phyloP scores from a whole-genome alignment of 2,329 filamentous ascomycete species.

The Triangularia verruculosa region DNA sequence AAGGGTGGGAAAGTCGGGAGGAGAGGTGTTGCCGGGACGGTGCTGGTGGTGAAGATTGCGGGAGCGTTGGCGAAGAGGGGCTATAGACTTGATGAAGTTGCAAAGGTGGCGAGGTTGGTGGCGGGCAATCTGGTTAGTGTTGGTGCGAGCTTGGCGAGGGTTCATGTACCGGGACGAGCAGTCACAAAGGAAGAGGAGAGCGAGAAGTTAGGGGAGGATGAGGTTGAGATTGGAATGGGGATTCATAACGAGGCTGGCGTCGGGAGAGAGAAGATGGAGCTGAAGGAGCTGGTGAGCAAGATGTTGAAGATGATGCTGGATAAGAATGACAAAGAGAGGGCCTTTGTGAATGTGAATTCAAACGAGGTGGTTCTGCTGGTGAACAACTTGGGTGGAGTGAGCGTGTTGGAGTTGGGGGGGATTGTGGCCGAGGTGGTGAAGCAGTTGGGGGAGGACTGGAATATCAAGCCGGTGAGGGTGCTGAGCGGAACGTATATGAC shows the following conservation, averaged over 20 bases:
- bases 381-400: conserved; percentile 75
- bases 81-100: conserved; percentile 65
- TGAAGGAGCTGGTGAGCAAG: conserved; percentile 54
- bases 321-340: conserved; percentile 63
- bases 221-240: conserved; percentile 71
- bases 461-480: conserved; percentile 62
- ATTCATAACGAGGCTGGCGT: conserved; percentile 70
- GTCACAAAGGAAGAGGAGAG: conserved; percentile 36
- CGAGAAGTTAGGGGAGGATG: conserved; percentile 55
- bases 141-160: conserved; percentile 80
- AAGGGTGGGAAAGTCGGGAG: conserved; percentile 89
- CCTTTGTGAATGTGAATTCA: conserved; percentile 61
- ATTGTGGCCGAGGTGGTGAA: conserved; percentile 66
- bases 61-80: conserved; percentile 78
- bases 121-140: conserved; percentile 79
- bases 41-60: conserved; percentile 85
- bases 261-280: conserved; percentile 48
- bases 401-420: conserved; percentile 67
- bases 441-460: conserved; percentile 57
- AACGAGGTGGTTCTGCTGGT: conserved; percentile 66
- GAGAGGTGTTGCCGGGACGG: conserved; percentile 86
- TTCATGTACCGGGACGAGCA: conserved; percentile 83
- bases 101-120: conserved; percentile 66
- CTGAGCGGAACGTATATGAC: conserved; percentile 74
- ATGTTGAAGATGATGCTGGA: conserved; percentile 72